Evolutionary conservation across 495 filamentous ascomycete genomes (phyloP), one percentile per base, ranked within the genome.

Genomic region (Neurospora sp.): DNA sequence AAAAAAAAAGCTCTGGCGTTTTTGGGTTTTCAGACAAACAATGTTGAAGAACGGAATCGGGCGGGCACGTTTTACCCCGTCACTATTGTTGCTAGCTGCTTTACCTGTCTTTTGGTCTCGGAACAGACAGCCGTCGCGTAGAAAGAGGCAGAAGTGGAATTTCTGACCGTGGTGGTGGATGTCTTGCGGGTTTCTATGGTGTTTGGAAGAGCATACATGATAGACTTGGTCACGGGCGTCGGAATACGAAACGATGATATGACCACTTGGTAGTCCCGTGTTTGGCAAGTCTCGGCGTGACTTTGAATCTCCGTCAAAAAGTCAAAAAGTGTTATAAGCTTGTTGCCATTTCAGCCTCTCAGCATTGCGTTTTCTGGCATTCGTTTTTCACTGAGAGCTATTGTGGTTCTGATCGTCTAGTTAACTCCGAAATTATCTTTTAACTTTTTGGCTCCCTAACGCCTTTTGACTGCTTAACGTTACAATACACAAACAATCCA

Each of bases 1-100:
- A 70, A 68, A 31, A 80, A 61, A 61, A 79, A 78, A 78, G 72
- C 77, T 78, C 76, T 75, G 79, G 78, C 78, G 79, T 80, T 81
- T 73, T 53, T 73, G 78, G 79, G 69, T 75, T 73, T 70, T 72
- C 73, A 69, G 31, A 35, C 14, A 65, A 18, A 37, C 35, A 37
- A 35, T 65, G 53, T 65, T 65, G 27, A 65, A 61, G 53, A 61
- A 65, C 53, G 53, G 53, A 18, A 65, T 35, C 27, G 53, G 53
- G 27, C 53, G 53, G 53, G 53, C 53, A 65, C 6, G 3, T 65
- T 61, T 65, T 65, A 65, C 5, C 53, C 27, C 53, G 53, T 31
- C 27, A 35, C 45, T 53, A 20, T 20, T 53, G 45, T 53, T 53
- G 45, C 45, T 53, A 22, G 45, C 45, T 53, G 27, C 45, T 53